A percentile compares a stretch with the other conserved stretches of the same genome.
Conservation (phyloP, 2,329 filamentous ascomycete species). For the Sporothrix dimorphospora region DNA sequence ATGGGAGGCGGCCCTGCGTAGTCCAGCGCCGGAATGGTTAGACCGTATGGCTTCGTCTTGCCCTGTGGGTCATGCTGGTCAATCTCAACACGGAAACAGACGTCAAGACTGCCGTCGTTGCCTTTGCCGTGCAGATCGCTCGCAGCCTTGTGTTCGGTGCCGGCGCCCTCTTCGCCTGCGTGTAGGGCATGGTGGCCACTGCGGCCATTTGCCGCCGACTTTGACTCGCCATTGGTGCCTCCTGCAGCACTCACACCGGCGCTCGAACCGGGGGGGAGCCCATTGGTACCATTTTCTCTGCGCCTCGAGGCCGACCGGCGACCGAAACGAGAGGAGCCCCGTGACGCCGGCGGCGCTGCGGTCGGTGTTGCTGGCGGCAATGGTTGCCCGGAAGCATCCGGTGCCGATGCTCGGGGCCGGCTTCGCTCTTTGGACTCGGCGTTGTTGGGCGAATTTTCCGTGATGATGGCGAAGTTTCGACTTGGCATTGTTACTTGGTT, state of each 20-base stretch:
- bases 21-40: slow-evolving; percentile 76
- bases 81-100: slow-evolving; percentile 85
- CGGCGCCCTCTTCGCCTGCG: slow-evolving; percentile 74
- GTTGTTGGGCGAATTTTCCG: slow-evolving; percentile 76
- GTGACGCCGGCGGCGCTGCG: slow-evolving; percentile 41
- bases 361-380: slow-evolving; percentile 55
- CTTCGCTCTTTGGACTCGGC: slow-evolving; percentile 19
- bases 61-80: slow-evolving; percentile 81
- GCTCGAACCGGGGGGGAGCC: slow-evolving; percentile 33
- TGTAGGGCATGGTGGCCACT: slow-evolving; percentile 74
- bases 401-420: neutral
- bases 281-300: slow-evolving; percentile 27
- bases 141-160: slow-evolving; percentile 76
- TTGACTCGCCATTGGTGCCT: slow-evolving; percentile 24
- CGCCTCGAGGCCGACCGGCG: slow-evolving; percentile 28
- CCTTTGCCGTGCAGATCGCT: slow-evolving; percentile 57
- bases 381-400: neutral
- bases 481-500: slow-evolving; percentile 91
- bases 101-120: slow-evolving; percentile 69
- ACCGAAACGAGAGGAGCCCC: slow-evolving; percentile 33
- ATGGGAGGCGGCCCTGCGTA: slow-evolving; percentile 35
- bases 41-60: slow-evolving; percentile 77
- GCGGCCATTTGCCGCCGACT: slow-evolving; percentile 45
- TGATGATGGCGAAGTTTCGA: slow-evolving; percentile 89
- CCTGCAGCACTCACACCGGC: slow-evolving; percentile 32